Evolutionary conservation across 495 filamentous ascomycete genomes (phyloP).

Genomic region (Tetracladium setigerum): DNA sequence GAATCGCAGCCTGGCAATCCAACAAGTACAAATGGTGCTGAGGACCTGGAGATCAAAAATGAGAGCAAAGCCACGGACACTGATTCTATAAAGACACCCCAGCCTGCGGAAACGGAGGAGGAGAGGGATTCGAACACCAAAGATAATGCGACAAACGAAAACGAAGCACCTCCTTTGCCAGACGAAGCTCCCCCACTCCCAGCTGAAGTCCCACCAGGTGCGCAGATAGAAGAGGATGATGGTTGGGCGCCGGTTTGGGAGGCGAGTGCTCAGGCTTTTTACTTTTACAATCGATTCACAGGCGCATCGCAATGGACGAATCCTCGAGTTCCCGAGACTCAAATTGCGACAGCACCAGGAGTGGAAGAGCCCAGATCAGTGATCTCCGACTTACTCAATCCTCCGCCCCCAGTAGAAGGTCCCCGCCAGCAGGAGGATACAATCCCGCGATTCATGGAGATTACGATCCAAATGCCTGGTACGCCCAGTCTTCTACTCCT

Average conservation of each 20-base stretch:
- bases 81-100: no score
- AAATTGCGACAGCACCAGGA: constrained; percentile 15
- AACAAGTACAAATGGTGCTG: no score
- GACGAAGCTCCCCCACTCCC: constrained; percentile 22
- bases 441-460: constrained; percentile 93
- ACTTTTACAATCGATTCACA: constrained; percentile 86
- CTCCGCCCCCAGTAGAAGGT: constrained; percentile 20
- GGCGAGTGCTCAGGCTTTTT: constrained; percentile 57
- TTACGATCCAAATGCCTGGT: constrained; percentile 90
- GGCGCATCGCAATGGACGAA: constrained; percentile 80
- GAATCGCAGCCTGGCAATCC: no score
- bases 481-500: constrained; percentile 50
- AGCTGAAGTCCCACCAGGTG: constrained; percentile 28
- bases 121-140: no score
- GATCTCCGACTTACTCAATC: constrained; percentile 8
- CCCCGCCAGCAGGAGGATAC: constrained; percentile 58
- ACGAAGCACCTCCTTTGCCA: constrained; percentile 17
- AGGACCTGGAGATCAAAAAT: no score
- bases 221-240: constrained; percentile 55
- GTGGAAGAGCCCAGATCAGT: constrained; percentile 22
- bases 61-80: no score
- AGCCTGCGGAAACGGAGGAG: no score
- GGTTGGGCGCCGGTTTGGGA: constrained; percentile 90
- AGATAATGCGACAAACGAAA: no score
- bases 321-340: constrained; percentile 58